phyloP scores from a whole-genome alignment of 2,329 filamentous ascomycete species.

The Erysiphe pulchra region DNA sequence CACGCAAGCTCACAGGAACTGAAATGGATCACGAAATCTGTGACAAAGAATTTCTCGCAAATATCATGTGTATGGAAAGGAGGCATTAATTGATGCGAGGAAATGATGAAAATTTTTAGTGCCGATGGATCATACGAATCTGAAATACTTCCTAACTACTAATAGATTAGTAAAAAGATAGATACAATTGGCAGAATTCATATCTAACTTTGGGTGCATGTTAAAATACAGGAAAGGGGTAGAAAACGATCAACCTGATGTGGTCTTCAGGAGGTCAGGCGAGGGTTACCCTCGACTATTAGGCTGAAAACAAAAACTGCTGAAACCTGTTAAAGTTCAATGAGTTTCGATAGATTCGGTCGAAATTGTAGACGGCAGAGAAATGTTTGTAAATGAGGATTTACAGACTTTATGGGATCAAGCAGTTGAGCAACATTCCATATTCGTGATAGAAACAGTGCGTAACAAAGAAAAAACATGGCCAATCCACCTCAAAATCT shows the following conservation, averaged over 20 bases:
- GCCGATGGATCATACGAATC: not conserved
- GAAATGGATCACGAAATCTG: not conserved
- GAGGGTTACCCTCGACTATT: not conserved
- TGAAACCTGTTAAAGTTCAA: not conserved
- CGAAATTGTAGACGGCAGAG: not conserved
- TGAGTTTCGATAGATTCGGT: not conserved
- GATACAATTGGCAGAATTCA: not conserved
- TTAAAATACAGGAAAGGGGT: not conserved
- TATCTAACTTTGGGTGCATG: not conserved
- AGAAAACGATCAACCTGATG: not conserved
- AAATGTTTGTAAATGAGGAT: not conserved
- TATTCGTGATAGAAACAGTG: not conserved
- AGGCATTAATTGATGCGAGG: not conserved
- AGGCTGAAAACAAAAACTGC: not conserved
- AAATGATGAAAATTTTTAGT: not conserved
- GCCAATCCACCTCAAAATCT: not conserved
- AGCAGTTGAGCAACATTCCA: not conserved
- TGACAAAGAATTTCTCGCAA: not conserved
- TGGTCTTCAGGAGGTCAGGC: not conserved
- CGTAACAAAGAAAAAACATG: not conserved
- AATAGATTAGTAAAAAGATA: not conserved
- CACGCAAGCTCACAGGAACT: not conserved
- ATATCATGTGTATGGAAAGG: not conserved
- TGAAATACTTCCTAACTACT: not conserved
- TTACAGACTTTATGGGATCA: not conserved